Evolutionary conservation across 805 yeast species (phyloP).

Genomic region (Nakazawaea laoshanensis): DNA sequence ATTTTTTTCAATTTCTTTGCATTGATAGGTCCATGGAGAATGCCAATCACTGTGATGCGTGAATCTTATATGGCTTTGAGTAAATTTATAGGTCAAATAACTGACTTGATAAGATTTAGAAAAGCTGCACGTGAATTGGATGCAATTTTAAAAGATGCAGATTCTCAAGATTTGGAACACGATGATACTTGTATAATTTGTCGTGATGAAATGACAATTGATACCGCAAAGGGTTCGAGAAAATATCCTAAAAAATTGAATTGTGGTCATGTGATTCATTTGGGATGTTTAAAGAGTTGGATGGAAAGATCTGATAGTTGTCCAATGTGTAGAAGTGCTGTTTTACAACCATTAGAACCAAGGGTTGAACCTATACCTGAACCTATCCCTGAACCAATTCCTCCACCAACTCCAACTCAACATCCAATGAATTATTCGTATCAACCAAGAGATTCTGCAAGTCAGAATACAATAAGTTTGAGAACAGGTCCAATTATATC

Average conservation of each 20-base stretch:
- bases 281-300: slow-evolving; percentile 91
- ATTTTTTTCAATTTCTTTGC: slow-evolving; percentile 38
- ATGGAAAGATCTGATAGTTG: slow-evolving; percentile 86
- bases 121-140: slow-evolving; percentile 54
- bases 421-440: too few relatives aligned
- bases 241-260: slow-evolving; percentile 63
- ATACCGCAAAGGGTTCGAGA: slow-evolving; percentile 29
- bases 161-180: slow-evolving; percentile 48
- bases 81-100: slow-evolving; percentile 22
- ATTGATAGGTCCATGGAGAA: slow-evolving; percentile 27
- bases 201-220: slow-evolving; percentile 74
- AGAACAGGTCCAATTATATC: too few relatives aligned
- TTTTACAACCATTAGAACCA: slow-evolving; percentile 29
- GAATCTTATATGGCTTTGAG: slow-evolving; percentile 21
- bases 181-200: slow-evolving; percentile 81
- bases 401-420: too few relatives aligned
- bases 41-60: slow-evolving; percentile 23
- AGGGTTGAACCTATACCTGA: neutral
- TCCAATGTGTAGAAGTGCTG: slow-evolving; percentile 81
- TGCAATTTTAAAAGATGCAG: slow-evolving; percentile 52
- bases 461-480: too few relatives aligned
- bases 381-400: too few relatives aligned
- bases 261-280: slow-evolving; percentile 85
- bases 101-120: slow-evolving; percentile 29
- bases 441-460: too few relatives aligned